Evolutionary conservation across 768 basidiomycete genomes (phyloP), one percentile per base, ranked within the genome.

Genomic region (Mycena pura): DNA sequence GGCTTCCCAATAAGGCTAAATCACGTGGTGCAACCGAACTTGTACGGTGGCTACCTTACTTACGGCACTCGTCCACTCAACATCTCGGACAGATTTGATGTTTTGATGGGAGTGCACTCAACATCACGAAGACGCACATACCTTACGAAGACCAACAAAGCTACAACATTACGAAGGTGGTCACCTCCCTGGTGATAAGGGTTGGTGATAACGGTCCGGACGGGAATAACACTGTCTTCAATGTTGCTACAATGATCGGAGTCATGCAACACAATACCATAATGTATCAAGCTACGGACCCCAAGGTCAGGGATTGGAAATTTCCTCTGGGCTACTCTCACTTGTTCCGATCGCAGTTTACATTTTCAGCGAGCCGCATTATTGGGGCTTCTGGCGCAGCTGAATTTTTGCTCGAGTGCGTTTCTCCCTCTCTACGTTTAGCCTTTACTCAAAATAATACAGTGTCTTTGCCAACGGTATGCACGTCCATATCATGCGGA

Each of bases 401-500:
- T 4, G 38, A 39, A 17, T 57, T 56, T 29, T 22, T 48, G 14
- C 36, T 62, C 10, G 31, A 41, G 55, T 56, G 17, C 31, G 44
- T 36, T 17, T 25, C 14, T 14, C n/a, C 19, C 8, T 29, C 41
- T 47, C 22, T 27, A 25, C 25, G 14, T 41, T 28, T 44, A 34
- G 46, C 7, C 40, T 29, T 38, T 39, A 7, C 21, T 22, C 38
- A 39, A 25, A 4, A 4, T 46, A 32, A 36, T 24, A 13, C n/a
- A 58, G 56, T 27, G 57, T 48, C 15, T 63, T 63, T 34, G 56
- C 57, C 5, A 63, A 63, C 44, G 62, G 62, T 47, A 21, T n/a
- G n/a, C n/a, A n/a, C n/a, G n/a, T n/a, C n/a, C n/a, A n/a, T n/a
- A n/a, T n/a, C n/a, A n/a, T n/a, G n/a, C n/a, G n/a, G n/a, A n/a